Conservation (phyloP, 306 rosid genomes). For the Comarum palustre region DNA sequence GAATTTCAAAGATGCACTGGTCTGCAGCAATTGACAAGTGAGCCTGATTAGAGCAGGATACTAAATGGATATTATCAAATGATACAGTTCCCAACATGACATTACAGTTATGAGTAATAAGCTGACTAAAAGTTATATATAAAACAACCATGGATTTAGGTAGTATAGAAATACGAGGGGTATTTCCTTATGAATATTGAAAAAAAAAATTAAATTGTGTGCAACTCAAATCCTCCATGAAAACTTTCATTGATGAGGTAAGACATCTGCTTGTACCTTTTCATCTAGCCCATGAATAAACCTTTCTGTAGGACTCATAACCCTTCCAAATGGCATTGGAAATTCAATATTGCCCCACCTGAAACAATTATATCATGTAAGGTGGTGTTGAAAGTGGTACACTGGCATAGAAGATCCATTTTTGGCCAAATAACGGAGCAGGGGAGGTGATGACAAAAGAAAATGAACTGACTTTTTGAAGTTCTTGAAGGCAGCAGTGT, state of each 20-base stretch:
- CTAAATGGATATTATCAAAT: neutral
- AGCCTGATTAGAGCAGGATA: neutral
- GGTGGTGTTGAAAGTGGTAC: slow-evolving; percentile 10
- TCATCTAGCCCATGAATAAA: slow-evolving; percentile 85
- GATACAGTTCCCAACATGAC: neutral
- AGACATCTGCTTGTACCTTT: slow-evolving; percentile 53
- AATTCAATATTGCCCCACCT: slow-evolving; percentile 90
- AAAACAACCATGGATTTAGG: neutral
- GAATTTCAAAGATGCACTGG: slow-evolving; percentile 91
- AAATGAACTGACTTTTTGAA: slow-evolving; percentile 70
- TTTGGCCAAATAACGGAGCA: slow-evolving; percentile 12
- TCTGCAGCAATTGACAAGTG: slow-evolving; percentile 45
- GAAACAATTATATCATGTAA: slow-evolving; percentile 31
- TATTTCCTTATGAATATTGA: neutral
- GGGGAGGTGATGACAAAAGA: slow-evolving; percentile 16
- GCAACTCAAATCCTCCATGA: slow-evolving; percentile 1
- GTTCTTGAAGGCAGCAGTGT: slow-evolving; percentile 94
- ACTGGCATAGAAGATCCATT: slow-evolving; percentile 14
- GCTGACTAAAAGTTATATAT: neutral
- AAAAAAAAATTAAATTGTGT: neutral
- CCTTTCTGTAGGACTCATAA: slow-evolving; percentile 77
- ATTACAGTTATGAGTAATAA: neutral
- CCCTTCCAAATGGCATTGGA: slow-evolving; percentile 95
- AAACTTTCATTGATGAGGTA: slow-evolving; percentile 14
- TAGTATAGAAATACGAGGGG: slow-evolving; percentile 6